phyloP scores from a whole-genome alignment of 495 filamentous ascomycete species.

The Penicillium pancosmium region DNA sequence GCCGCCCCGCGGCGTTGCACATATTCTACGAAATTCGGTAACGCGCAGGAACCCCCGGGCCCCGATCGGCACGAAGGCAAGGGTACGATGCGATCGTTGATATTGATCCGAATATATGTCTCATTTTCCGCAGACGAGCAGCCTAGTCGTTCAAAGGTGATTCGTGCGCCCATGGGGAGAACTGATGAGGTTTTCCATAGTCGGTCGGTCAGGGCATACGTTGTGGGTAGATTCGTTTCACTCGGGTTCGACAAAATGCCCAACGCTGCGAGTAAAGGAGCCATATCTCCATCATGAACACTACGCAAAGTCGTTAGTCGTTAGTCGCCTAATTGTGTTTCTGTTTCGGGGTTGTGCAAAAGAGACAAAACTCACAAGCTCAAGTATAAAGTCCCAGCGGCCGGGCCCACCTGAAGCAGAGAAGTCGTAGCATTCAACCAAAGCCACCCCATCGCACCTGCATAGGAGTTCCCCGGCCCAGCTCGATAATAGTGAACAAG shows the following conservation, averaged over 20 bases:
- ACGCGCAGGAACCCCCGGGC: conserved; percentile 55
- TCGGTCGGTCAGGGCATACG: conserved; percentile 42
- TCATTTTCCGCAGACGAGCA: conserved; percentile 34
- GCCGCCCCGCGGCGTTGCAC: conserved; percentile 34
- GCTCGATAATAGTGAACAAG: conserved; percentile 62
- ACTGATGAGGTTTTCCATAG: conserved; percentile 58
- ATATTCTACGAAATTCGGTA: conserved; percentile 46
- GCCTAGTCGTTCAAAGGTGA: conserved; percentile 56
- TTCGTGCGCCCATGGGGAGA: conserved; percentile 60
- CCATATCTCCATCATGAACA: conserved; percentile 63
- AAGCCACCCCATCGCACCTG: conserved; percentile 61
- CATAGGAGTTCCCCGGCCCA: conserved; percentile 60
- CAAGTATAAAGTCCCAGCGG: conserved; percentile 54
- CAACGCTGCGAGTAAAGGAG: conserved; percentile 57
- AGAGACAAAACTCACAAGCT: conserved; percentile 50
- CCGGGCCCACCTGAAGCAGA: conserved; percentile 50
- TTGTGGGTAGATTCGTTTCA: conserved; percentile 44
- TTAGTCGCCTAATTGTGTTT: not conserved
- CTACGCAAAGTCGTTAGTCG: conserved; percentile 28
- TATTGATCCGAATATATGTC: conserved; percentile 55
- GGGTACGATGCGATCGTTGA: conserved; percentile 60
- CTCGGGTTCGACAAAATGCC: conserved; percentile 51
- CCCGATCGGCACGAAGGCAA: conserved; percentile 54
- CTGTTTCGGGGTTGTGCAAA: not conserved
- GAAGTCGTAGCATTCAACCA: conserved; percentile 62